phyloP scores from a whole-genome alignment of 108 stramenopile species.

The Cyclostephanos tholiformis region DNA sequence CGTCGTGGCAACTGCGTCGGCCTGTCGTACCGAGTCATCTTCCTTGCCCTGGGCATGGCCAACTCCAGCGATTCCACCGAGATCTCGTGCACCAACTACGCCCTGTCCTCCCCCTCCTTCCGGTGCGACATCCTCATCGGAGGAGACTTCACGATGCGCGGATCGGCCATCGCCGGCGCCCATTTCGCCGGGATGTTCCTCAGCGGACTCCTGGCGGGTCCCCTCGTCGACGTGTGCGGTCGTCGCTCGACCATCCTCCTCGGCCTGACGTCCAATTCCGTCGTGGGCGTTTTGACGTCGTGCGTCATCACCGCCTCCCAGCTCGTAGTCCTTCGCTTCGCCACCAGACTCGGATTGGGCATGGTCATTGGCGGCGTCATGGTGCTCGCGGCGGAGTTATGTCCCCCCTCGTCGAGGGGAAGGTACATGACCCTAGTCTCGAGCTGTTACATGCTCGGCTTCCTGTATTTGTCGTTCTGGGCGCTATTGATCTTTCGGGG shows the following conservation, averaged over 20 bases:
- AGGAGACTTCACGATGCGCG: conserved; percentile 27
- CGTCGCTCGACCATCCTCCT: conserved; percentile 30
- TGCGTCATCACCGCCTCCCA: conserved; percentile 26
- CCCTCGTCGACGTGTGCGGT: conserved; percentile 35
- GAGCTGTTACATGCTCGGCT: conserved; percentile 42
- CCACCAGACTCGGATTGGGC: conserved; percentile 37
- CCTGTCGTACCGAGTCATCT: conserved; percentile 55
- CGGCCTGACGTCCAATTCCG: conserved; percentile 32
- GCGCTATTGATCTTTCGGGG: conserved; percentile 46
- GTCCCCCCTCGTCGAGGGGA: conserved; percentile 36
- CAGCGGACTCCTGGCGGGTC: conserved; percentile 39
- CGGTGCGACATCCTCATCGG: conserved; percentile 30
- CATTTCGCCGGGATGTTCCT: conserved; percentile 47
- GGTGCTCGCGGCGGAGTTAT: conserved; percentile 38
- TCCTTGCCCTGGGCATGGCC: conserved; percentile 41
- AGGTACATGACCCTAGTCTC: conserved; percentile 48
- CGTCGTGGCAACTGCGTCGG: neutral
- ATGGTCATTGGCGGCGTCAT: conserved; percentile 40
- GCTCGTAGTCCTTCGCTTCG: conserved; percentile 33
- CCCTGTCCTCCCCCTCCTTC: conserved; percentile 22
- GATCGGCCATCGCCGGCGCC: conserved; percentile 41
- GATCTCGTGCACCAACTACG: conserved; percentile 33
- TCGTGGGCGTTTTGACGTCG: conserved; percentile 30
- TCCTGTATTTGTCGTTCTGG: conserved; percentile 40
- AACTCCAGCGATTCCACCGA: conserved; percentile 43